phyloP scores from a whole-genome alignment of 1,139 yeast genomes.

The Citeromyces hawaiiensis region DNA sequence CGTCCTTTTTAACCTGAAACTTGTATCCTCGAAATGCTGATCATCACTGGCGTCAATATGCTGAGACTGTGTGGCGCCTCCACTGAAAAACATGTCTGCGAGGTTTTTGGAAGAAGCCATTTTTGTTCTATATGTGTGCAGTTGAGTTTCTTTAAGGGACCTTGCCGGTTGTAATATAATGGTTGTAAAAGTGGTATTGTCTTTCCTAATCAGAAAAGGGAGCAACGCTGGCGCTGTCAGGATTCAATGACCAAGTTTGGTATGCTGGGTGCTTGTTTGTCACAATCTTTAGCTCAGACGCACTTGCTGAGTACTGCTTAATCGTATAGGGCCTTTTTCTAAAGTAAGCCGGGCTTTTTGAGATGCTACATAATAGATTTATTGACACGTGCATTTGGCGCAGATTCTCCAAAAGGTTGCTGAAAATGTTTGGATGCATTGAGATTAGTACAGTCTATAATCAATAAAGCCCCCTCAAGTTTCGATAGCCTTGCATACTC shows the following conservation, averaged over 20 bases:
- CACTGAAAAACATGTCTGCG: constrained; percentile 12
- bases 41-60: constrained; percentile 59
- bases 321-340: background rate
- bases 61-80: constrained; percentile 22
- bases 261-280: background rate
- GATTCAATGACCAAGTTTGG: background rate
- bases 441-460: background rate
- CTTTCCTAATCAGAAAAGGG: background rate
- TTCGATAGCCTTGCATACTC: background rate
- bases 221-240: background rate
- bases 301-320: background rate
- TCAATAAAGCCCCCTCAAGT: background rate
- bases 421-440: background rate
- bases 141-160: background rate
- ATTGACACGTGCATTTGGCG: background rate
- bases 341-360: background rate
- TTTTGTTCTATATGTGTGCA: background rate
- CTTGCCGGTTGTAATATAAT: background rate
- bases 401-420: background rate
- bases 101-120: constrained; percentile 3
- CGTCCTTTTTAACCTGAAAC: constrained; percentile 72
- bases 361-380: background rate
- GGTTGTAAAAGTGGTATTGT: background rate
- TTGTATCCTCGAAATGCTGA: constrained; percentile 55
- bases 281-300: background rate